phyloP scores from a whole-genome alignment of 305 asterid species.

The Fraxinus velutina region DNA sequence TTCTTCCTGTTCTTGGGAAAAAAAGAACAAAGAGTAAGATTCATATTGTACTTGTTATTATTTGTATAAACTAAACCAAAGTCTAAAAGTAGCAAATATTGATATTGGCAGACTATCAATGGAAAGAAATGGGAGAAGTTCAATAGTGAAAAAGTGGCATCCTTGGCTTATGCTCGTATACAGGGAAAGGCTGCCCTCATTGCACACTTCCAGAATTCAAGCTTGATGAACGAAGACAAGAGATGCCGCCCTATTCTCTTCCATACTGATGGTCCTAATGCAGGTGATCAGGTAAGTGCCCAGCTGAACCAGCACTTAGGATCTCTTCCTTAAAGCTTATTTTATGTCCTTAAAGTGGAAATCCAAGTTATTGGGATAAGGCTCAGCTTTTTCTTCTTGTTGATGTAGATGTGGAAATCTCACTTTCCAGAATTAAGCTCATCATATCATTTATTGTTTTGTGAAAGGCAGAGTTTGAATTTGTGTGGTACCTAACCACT shows the following conservation, averaged over 20 bases:
- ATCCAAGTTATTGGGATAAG: conserved; percentile 2
- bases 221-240: conserved; percentile 99
- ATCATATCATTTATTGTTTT: conserved; percentile 22
- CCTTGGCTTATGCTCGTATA: conserved; percentile 96
- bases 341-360: neutral
- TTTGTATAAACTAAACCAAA: conserved; percentile 22
- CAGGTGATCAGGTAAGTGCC: conserved; percentile 88
- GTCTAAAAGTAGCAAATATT: conserved; percentile 6
- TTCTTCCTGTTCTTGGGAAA: neutral
- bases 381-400: neutral
- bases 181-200: conserved; percentile 97
- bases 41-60: conserved; percentile 20
- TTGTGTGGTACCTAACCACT: neutral
- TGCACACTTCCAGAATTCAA: conserved; percentile 98
- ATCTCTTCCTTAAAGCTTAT: neutral
- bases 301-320: neutral
- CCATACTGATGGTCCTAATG: conserved; percentile 97
- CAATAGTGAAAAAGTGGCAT: conserved; percentile 96
- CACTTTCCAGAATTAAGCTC: conserved; percentile 8
- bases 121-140: conserved; percentile 99
- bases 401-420: neutral
- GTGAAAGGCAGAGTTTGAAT: neutral
- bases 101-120: conserved; percentile 63
- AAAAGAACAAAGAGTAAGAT: neutral
- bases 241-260: conserved; percentile 96